Conservation (phyloP, 2,329 filamentous ascomycete genomes). For the Allantophomopsis cytisporea region DNA sequence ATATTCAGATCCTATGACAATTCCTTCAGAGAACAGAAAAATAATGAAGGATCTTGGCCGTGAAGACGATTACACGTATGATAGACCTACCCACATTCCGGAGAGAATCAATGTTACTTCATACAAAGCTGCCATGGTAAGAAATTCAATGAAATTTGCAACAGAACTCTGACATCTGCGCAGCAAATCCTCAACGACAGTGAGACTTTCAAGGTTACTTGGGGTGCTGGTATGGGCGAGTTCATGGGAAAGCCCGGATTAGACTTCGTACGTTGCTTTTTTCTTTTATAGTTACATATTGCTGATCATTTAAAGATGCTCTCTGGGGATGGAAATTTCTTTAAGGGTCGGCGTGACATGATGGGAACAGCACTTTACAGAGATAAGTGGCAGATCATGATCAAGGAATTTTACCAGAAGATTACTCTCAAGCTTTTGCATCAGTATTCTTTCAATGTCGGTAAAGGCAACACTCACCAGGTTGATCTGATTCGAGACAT, state of each 20-base stretch:
- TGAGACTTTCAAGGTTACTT: slow-evolving; percentile 46
- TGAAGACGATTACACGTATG: slow-evolving; percentile 54
- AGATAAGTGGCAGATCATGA: slow-evolving; percentile 42
- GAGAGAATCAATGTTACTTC: slow-evolving; percentile 41
- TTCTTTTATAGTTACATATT: too few relatives aligned
- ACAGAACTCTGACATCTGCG: too few relatives aligned
- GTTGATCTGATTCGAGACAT: slow-evolving; percentile 50
- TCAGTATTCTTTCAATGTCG: slow-evolving; percentile 50
- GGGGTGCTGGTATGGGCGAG: slow-evolving; percentile 48
- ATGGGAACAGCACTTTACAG: slow-evolving; percentile 43
- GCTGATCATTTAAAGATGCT: slow-evolving; percentile 24
- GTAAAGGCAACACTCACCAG: slow-evolving; percentile 35
- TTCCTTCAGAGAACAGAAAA: slow-evolving; percentile 42
- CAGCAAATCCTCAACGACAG: slow-evolving; percentile 37
- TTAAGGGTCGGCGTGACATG: slow-evolving; percentile 33
- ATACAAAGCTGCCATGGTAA: slow-evolving; percentile 41
- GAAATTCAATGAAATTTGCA: too few relatives aligned
- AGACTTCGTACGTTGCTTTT: slow-evolving; percentile 22
- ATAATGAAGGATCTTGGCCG: slow-evolving; percentile 56
- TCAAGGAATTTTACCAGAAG: slow-evolving; percentile 52
- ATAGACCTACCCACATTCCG: slow-evolving; percentile 36
- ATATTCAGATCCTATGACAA: slow-evolving; percentile 6
- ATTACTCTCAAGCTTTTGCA: slow-evolving; percentile 44
- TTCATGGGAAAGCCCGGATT: slow-evolving; percentile 44
- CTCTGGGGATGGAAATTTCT: slow-evolving; percentile 31